These are phyloP conservation scores for Pholiota molesta DNA, from an alignment of 768 basidiomycete genomes.

Conservation along the genomic window DNA sequence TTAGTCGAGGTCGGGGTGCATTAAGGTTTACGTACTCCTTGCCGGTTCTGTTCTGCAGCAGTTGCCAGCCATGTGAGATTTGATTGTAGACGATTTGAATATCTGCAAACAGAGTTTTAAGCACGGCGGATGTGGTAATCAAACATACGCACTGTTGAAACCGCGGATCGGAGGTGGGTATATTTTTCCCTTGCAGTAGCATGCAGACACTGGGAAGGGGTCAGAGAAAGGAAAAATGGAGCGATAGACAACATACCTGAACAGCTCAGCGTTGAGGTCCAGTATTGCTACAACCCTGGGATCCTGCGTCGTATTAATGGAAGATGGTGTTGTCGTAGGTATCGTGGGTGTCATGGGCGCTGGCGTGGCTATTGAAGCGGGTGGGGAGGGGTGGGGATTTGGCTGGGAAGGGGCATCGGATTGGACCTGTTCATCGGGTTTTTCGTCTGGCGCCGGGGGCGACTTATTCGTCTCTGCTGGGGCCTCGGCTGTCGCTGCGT, in stretches of 20 bases:
- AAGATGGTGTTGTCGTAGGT: conserved; percentile 15
- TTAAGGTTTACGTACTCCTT: conserved; percentile 41
- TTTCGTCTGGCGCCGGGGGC: conserved; percentile 5
- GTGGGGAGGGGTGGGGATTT: conserved; percentile 13
- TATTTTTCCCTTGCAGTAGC: conserved; percentile 59
- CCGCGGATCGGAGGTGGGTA: conserved; percentile 47
- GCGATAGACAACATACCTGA: conserved; percentile 53
- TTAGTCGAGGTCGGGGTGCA: conserved; percentile 4
- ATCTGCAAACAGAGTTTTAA: conserved; percentile 42
- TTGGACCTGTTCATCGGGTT: background rate
- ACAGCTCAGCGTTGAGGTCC: conserved; percentile 68
- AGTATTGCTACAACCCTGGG: conserved; percentile 64
- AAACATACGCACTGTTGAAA: conserved; percentile 57
- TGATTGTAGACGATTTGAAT: conserved; percentile 60
- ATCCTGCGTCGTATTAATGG: conserved; percentile 35
- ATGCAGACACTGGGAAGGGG: conserved; percentile 52
- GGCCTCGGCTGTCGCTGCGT: background rate
- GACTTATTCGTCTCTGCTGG: conserved; percentile 7
- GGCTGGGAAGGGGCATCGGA: conserved; percentile 7
- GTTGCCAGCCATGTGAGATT: conserved; percentile 75
- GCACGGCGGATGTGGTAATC: conserved; percentile 1
- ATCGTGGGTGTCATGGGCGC: conserved; percentile 18
- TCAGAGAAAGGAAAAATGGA: conserved; percentile 4
- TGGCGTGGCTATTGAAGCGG: conserved; percentile 8
- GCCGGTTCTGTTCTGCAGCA: conserved; percentile 59